Evolutionary conservation across 2,329 filamentous ascomycete genomes (phyloP).

Genomic region (Scorias spongiosa): DNA sequence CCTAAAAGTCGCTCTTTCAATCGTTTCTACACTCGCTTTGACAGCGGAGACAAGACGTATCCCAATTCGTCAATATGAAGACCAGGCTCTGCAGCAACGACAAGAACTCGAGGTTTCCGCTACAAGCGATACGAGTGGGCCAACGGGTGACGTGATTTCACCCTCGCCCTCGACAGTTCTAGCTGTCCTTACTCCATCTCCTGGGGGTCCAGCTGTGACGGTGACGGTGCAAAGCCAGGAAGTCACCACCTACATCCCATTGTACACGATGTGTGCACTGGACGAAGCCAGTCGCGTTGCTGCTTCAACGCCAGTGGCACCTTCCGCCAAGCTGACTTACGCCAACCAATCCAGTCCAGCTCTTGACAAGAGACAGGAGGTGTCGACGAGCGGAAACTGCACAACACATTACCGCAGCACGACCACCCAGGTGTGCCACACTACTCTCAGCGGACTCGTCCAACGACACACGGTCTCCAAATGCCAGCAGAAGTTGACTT

Average conservation of each 20-base stretch:
- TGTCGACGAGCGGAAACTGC: slow-evolving; percentile 22
- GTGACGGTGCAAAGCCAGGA: slow-evolving; percentile 29
- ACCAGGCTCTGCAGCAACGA: background rate
- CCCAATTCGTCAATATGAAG: background rate
- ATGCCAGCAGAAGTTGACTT: slow-evolving; percentile 30
- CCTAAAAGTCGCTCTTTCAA: background rate
- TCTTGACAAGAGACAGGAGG: slow-evolving; percentile 5
- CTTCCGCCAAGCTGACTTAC: slow-evolving; percentile 9
- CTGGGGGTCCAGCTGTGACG: slow-evolving; percentile 25
- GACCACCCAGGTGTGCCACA: slow-evolving; percentile 28
- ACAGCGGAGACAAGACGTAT: background rate
- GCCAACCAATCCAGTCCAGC: slow-evolving; percentile 12
- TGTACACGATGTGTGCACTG: slow-evolving; percentile 28
- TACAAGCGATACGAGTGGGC: background rate
- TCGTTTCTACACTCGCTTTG: background rate
- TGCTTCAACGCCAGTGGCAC: slow-evolving; percentile 13
- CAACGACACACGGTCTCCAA: slow-evolving; percentile 26
- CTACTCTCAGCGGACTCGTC: slow-evolving; percentile 26
- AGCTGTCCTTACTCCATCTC: slow-evolving; percentile 27
- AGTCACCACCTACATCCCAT: slow-evolving; percentile 26
- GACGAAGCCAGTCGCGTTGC: slow-evolving; percentile 6
- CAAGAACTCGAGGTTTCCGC: background rate
- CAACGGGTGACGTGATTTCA: slow-evolving; percentile 1
- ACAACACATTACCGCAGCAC: slow-evolving; percentile 26
- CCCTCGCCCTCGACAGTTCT: slow-evolving; percentile 13